Evolutionary conservation across 805 yeast species (phyloP).

Genomic region (Pichia cephalocereana): DNA sequence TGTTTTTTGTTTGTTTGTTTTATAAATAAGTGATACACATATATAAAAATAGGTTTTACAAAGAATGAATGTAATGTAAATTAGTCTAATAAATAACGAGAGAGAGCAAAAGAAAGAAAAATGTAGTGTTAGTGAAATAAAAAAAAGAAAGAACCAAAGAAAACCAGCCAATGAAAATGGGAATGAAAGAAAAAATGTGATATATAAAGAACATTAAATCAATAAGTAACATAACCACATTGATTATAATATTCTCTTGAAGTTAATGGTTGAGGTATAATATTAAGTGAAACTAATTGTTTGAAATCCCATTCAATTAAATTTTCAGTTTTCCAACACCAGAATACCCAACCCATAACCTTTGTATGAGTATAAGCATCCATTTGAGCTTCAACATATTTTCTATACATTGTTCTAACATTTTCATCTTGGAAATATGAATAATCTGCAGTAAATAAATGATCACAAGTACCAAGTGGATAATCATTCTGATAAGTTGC

Average conservation of each 20-base stretch:
- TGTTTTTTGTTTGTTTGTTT: too few relatives aligned
- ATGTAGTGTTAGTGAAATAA: too few relatives aligned
- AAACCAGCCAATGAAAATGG: not conserved
- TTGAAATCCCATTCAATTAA: slow-evolving; percentile 82
- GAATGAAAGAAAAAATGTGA: not conserved
- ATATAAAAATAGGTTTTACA: too few relatives aligned
- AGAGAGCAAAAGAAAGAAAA: too few relatives aligned
- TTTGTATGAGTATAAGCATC: slow-evolving; percentile 53
- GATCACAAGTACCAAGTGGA: slow-evolving; percentile 55
- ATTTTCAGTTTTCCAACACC: slow-evolving; percentile 88
- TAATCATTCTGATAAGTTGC: slow-evolving; percentile 36
- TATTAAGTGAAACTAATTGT: slow-evolving; percentile 42
- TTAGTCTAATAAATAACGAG: too few relatives aligned
- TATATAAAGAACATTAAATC: not conserved
- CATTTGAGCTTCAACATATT: slow-evolving; percentile 79
- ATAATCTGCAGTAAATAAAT: slow-evolving; percentile 32
- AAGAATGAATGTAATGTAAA: too few relatives aligned
- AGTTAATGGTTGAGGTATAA: slow-evolving; percentile 73
- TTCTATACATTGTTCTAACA: slow-evolving; percentile 49
- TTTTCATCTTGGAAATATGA: slow-evolving; percentile 47
- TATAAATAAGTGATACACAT: too few relatives aligned
- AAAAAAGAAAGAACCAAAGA: too few relatives aligned
- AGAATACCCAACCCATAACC: slow-evolving; percentile 81
- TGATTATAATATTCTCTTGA: slow-evolving; percentile 23
- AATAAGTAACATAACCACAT: slow-evolving; percentile 19